Evolutionary conservation across 2,329 filamentous ascomycete genomes (phyloP).

Genomic region (Scedosporium aurantiacum): DNA sequence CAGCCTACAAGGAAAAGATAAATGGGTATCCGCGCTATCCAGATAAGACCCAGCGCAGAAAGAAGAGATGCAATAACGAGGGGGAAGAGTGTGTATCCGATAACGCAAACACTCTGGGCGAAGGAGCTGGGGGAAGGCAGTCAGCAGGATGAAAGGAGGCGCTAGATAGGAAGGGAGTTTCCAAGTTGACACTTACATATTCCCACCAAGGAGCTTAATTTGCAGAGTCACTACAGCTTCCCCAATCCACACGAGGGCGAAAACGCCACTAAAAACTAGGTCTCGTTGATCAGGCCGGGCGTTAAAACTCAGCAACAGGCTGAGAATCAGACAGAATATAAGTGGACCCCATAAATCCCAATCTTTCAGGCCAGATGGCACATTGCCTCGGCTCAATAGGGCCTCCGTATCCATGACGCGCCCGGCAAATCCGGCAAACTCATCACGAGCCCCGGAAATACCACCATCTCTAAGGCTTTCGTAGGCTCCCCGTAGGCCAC

Average conservation of each 20-base stretch:
- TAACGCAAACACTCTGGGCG: constrained; percentile 94
- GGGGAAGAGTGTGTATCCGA: constrained; percentile 95
- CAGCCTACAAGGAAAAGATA: constrained; percentile 82
- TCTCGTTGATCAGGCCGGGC: constrained; percentile 73
- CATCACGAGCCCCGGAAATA: constrained; percentile 47
- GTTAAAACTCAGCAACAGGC: constrained; percentile 75
- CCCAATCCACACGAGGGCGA: constrained; percentile 93
- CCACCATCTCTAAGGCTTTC: constrained; percentile 49
- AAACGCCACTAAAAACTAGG: constrained; percentile 88
- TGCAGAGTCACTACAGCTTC: constrained; percentile 96
- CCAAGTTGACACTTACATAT: constrained; percentile 60
- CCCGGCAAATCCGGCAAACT: constrained; percentile 49
- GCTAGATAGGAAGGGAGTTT: not conserved
- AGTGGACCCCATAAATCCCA: constrained; percentile 98
- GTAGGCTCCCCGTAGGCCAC: constrained; percentile 48
- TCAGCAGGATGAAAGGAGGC: not conserved
- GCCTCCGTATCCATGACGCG: constrained; percentile 53
- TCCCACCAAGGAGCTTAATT: constrained; percentile 91
- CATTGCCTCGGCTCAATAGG: constrained; percentile 50
- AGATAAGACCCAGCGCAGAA: constrained; percentile 69
- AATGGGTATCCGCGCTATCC: constrained; percentile 76
- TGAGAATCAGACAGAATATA: constrained; percentile 83
- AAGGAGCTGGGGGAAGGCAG: constrained; percentile 58
- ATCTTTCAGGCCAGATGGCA: constrained; percentile 84
- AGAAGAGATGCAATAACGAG: constrained; percentile 86